phyloP scores from a whole-genome alignment of 164 flowering plant genomes.

The Magnolia officinalis region DNA sequence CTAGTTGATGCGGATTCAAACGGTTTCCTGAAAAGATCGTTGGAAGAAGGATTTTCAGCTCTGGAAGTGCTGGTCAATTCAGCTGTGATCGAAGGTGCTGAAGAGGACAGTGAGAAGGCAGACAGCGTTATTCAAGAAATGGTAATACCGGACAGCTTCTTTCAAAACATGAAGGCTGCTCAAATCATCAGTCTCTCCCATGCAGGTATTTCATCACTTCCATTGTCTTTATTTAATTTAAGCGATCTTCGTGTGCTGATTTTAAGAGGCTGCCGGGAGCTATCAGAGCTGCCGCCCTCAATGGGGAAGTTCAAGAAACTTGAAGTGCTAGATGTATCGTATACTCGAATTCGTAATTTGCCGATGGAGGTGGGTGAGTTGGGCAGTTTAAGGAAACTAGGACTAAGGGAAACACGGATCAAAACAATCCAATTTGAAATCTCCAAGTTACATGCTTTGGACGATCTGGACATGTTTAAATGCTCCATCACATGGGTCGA shows the following conservation, averaged over 20 bases:
- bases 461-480: background rate
- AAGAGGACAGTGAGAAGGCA: background rate
- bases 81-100: background rate
- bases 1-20: background rate
- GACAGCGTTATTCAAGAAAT: background rate
- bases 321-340: constrained; percentile 2
- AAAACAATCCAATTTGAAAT: background rate
- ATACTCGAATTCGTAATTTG: background rate
- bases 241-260: background rate
- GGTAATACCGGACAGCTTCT: background rate
- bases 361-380: constrained; percentile 4
- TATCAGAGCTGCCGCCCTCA: background rate
- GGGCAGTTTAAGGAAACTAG: background rate
- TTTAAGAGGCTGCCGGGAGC: background rate
- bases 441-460: background rate
- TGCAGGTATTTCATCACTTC: constrained; percentile 4
- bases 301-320: constrained; percentile 3
- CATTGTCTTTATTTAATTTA: background rate
- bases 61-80: background rate
- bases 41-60: background rate
- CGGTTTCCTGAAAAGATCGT: background rate
- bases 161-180: background rate
- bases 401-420: background rate
- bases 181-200: background rate
- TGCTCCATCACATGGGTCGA: background rate